phyloP scores from a whole-genome alignment of 306 rosid genomes.

The Prunus campanulata region DNA sequence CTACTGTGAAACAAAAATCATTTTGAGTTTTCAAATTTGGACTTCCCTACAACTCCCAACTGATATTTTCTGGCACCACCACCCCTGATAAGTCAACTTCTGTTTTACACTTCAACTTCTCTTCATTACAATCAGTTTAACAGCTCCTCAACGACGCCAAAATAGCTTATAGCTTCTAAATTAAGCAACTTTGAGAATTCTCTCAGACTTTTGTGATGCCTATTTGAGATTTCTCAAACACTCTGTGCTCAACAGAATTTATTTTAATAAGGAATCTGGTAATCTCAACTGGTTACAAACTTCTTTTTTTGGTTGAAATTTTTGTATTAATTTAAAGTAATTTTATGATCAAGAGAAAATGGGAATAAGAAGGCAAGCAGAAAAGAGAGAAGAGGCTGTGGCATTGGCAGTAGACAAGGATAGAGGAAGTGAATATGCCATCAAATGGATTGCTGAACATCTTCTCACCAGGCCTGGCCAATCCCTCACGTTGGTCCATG shows the following conservation, averaged over 20 bases:
- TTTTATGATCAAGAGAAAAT: conserved; percentile 4
- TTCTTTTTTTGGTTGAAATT: not conserved
- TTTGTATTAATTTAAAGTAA: not conserved
- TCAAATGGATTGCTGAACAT: conserved; percentile 79
- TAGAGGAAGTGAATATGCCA: conserved; percentile 76
- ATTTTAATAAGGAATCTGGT: not conserved
- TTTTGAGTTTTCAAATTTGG: too few relatives aligned
- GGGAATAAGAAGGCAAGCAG: conserved; percentile 38
- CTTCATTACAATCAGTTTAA: too few relatives aligned
- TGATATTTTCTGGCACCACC: too few relatives aligned
- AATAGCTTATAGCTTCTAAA: not conserved
- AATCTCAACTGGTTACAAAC: not conserved
- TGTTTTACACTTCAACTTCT: too few relatives aligned
- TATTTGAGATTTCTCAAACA: not conserved
- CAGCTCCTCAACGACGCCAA: not conserved
- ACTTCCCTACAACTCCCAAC: too few relatives aligned
- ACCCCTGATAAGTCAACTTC: too few relatives aligned
- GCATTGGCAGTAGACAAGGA: conserved; percentile 84
- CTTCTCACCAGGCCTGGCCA: conserved; percentile 68
- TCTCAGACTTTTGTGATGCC: not conserved
- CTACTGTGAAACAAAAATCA: too few relatives aligned
- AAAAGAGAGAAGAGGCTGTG: conserved; percentile 49
- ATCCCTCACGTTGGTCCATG: conserved; percentile 59
- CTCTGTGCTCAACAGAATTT: not conserved
- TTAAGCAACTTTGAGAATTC: too few relatives aligned